These are phyloP conservation scores for Cryptococcus sp. DNA, from an alignment of 1,284 basidiomycete species.

Conservation along the genomic window DNA sequence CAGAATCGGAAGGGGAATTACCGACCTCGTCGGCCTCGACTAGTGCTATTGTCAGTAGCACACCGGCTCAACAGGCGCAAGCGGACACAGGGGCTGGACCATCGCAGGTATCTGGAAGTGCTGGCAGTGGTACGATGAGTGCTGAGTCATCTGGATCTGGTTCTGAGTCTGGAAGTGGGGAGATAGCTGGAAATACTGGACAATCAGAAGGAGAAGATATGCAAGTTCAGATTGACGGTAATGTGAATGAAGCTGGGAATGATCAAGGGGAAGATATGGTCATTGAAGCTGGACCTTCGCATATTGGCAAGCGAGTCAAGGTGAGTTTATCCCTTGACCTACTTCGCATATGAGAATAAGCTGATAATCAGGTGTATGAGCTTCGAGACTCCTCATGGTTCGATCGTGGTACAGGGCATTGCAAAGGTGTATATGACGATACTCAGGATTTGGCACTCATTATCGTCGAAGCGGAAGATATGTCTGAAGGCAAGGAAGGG, in stretches of 20 bases:
- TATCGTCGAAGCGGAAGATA: conserved; percentile 73
- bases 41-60: not conserved
- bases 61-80: too few species aligned
- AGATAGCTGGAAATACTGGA: too few species aligned
- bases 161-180: too few species aligned
- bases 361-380: conserved; percentile 74
- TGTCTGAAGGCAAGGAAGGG: conserved; percentile 50
- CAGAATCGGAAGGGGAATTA: too few species aligned
- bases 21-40: too few species aligned
- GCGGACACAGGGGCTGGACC: too few species aligned
- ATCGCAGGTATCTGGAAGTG: too few species aligned
- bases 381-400: conserved; percentile 82
- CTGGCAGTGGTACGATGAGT: too few species aligned
- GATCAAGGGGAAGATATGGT: conserved; percentile 8
- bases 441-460: conserved; percentile 72
- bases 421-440: conserved; percentile 79
- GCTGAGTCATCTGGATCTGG: too few species aligned
- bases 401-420: conserved; percentile 90
- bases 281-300: conserved; percentile 14
- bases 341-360: not conserved
- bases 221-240: not conserved
- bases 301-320: conserved; percentile 37
- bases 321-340: conserved; percentile 13
- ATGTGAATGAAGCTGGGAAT: conserved; percentile 1
- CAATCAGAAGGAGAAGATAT: not conserved